Percentiles rank a stretch among this genome's conserved stretches.
Conservation (phyloP, 306 rosid species). For the Vicia faba region DNA sequence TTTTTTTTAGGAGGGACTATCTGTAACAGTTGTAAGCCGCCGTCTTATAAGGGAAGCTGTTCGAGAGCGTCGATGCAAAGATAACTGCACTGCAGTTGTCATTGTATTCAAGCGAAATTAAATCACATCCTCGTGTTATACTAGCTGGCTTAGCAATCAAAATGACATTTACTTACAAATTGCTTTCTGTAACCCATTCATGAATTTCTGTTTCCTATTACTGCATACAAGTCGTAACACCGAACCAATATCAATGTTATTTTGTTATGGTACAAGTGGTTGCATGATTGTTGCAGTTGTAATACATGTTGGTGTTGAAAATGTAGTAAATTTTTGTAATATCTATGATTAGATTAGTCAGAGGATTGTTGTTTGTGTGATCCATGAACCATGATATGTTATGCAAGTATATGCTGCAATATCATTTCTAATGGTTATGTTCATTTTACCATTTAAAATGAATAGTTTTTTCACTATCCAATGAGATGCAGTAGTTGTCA, state of each 20-base stretch:
- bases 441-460: neutral
- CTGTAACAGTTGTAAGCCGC: conserved; percentile 67
- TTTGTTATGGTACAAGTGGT: conserved; percentile 1
- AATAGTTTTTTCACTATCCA: neutral
- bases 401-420: neutral
- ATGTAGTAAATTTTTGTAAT: conserved; percentile 22
- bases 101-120: conserved; percentile 60
- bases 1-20: conserved; percentile 64
- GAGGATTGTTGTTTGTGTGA: neutral
- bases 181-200: conserved; percentile 32
- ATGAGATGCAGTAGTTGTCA: neutral
- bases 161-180: conserved; percentile 13
- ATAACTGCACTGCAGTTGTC: conserved; percentile 81
- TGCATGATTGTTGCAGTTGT: conserved; percentile 27
- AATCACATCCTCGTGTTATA: conserved; percentile 5
- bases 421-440: neutral
- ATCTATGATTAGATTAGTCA: neutral
- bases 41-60: conserved; percentile 79
- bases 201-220: conserved; percentile 19
- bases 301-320: conserved; percentile 32
- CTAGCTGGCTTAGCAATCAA: neutral
- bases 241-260: neutral
- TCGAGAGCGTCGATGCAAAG: conserved; percentile 85
- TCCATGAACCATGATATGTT: neutral
- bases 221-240: conserved; percentile 4